Evolutionary conservation across 441 rosid genomes (phyloP).

Genomic region (Pelargonium citronellum): DNA sequence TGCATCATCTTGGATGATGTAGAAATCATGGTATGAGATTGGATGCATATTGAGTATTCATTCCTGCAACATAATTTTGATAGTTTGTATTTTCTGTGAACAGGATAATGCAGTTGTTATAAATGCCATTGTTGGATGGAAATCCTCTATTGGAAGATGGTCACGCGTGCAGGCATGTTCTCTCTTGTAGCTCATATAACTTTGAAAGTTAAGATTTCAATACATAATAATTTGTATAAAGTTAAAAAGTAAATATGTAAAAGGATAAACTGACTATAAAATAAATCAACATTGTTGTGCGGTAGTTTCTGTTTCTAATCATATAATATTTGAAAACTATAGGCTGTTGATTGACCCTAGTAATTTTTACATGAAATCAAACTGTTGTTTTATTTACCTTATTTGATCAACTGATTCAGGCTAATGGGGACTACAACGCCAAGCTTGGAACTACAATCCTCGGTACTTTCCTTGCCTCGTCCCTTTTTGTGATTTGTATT

Average conservation of each 20-base stretch:
- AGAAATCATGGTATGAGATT: constrained; percentile 44
- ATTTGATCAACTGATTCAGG: constrained; percentile 36
- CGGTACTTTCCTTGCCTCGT: constrained; percentile 31
- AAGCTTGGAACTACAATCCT: constrained; percentile 71
- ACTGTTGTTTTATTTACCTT: too few species aligned
- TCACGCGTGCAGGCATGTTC: constrained; percentile 67
- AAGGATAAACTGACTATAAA: background rate
- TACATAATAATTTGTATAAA: background rate
- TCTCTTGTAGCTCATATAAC: background rate
- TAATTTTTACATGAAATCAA: too few species aligned
- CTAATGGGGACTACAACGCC: constrained; percentile 63
- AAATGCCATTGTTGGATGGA: constrained; percentile 72
- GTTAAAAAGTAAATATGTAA: too few species aligned
- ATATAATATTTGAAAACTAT: background rate
- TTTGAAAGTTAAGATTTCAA: background rate
- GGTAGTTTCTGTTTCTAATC: background rate
- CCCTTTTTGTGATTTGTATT: background rate
- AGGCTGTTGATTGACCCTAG: too few species aligned
- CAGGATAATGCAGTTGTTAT: constrained; percentile 74
- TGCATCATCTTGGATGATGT: constrained; percentile 74
- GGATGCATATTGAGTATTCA: background rate
- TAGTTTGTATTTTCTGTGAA: constrained; percentile 11
- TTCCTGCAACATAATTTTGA: constrained; percentile 16
- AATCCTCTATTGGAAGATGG: constrained; percentile 70
- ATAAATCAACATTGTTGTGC: background rate